Percentiles rank a stretch among this genome's conserved stretches.
Conservation (phyloP, 768 basidiomycete genomes). For the Boletus sp. region DNA sequence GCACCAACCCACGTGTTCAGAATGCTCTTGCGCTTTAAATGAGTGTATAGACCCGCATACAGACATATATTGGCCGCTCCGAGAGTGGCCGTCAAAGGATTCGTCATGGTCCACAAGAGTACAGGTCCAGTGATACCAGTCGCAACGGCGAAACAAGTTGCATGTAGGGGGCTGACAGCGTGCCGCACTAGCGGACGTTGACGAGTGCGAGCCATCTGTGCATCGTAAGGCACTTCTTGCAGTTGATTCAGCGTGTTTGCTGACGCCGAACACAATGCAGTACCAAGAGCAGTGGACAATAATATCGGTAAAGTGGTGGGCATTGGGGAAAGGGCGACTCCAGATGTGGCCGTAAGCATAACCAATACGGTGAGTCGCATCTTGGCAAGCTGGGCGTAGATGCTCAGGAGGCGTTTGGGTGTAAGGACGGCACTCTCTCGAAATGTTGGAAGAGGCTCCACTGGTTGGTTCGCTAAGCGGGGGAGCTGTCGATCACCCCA, state of each 20-base stretch:
- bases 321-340: conserved; percentile 89
- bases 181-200: conserved; percentile 81
- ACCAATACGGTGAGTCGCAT: conserved; percentile 78
- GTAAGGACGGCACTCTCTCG: conserved; percentile 43
- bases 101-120: conserved; percentile 78
- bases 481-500: conserved; percentile 37
- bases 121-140: conserved; percentile 79
- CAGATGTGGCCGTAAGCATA: conserved; percentile 85
- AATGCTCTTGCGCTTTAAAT: conserved; percentile 78
- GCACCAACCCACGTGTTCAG: conserved; percentile 94
- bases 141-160: conserved; percentile 67
- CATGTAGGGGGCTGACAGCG: conserved; percentile 83
- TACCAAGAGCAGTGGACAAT: conserved; percentile 84
- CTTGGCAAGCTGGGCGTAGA: conserved; percentile 85
- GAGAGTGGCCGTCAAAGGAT: conserved; percentile 79
- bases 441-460: conserved; percentile 27
- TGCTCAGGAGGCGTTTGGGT: conserved; percentile 48
- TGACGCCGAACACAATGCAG: conserved; percentile 85
- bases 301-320: conserved; percentile 82
- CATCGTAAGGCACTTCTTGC: conserved; percentile 92
- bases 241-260: conserved; percentile 96
- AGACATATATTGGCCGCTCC: conserved; percentile 82
- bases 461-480: conserved; percentile 12
- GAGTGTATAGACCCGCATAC: conserved; percentile 91
- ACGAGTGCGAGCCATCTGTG: conserved; percentile 92